Base-by-base conservation (phyloP, 345 rosid genomes). In the Reutealis trisperma region DNA sequence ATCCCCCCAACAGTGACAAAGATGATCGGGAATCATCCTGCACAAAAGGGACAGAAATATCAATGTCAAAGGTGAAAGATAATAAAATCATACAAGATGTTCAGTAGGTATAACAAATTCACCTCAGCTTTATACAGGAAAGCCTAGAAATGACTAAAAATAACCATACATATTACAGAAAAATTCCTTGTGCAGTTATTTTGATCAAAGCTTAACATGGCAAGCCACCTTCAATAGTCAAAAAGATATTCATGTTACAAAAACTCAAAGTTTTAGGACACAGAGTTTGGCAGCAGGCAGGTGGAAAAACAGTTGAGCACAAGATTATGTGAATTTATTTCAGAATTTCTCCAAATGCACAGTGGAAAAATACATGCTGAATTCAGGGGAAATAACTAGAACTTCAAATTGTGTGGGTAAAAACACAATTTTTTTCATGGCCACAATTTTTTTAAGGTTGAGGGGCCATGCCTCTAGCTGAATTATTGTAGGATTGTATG, bases 11-110 rank as follows among this genome's bases (percentile, higher is more conserved):
- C 66, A 80, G 21, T 4, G 88, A 13, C 52, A 82, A 85, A 73
- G 88, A 79, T 75, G 90, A 82, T 80, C 75, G 82, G 30, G 76
- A 45, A 24, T 92, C 98, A 79, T 91, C 95, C 98, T 96, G 87
- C 73, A 73, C 32, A 79, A 67, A 64, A 13, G 6, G 18, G 61
- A 32, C 30, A 6, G 44, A 73, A 71, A 73, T 18, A 73, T 64
- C 45, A 72, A 47, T 49, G 32, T 2, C 60, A 34, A 1, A 24
- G 19, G 30, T 27, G 32, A 16, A 77, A 71, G 41, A 69, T 21
- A 65, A 63, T 45, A 52, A 59, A 64, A 37, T 37, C 6, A 37
- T 37, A 37, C 41, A 37, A 37, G 41, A 37, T 37, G 41, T 4
- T 37, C 41, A 34, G 0, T 34, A 27, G 30, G 30, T 27, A 34